These are phyloP conservation scores for Glaciozyma martinii DNA, from an alignment of 768 basidiomycete species.

Conservation along the genomic window DNA sequence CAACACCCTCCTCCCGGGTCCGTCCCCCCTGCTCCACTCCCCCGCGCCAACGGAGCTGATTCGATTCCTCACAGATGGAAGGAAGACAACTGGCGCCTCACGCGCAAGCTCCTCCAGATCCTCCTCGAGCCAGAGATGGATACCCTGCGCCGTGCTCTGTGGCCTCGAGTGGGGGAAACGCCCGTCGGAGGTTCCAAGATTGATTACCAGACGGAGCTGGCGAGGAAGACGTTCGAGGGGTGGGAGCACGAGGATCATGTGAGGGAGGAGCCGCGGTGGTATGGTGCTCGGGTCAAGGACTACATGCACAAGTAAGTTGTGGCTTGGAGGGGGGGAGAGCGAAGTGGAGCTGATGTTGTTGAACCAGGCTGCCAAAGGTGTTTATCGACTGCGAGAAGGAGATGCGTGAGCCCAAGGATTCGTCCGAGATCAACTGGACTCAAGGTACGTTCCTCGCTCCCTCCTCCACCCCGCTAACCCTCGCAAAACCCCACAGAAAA, in stretches of 20 bases:
- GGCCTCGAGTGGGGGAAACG: neutral
- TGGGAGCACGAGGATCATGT: neutral
- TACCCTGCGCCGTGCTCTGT: neutral
- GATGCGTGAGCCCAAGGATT: neutral
- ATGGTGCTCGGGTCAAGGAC: neutral
- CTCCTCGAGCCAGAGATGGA: neutral
- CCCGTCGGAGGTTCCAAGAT: neutral
- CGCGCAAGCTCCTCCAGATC: neutral
- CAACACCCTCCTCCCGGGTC: no score
- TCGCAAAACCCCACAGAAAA: neutral
- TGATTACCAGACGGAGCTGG: neutral
- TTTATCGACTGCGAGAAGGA: slow-evolving; percentile 1
- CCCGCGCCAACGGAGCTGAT: no score
- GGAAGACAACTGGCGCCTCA: neutral
- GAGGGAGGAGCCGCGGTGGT: neutral
- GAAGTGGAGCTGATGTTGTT: neutral
- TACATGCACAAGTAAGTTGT: neutral
- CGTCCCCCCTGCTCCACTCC: no score
- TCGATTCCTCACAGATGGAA: neutral
- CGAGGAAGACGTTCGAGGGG: neutral
- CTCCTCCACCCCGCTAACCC: neutral
- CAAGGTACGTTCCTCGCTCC: neutral
- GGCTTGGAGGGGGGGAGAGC: no score
- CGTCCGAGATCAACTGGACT: neutral
- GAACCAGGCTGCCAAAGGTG: neutral